These are phyloP conservation scores for Plasmodium fragile DNA, from an alignment of 169 alveolate genomes.

Conservation along the genomic window DNA sequence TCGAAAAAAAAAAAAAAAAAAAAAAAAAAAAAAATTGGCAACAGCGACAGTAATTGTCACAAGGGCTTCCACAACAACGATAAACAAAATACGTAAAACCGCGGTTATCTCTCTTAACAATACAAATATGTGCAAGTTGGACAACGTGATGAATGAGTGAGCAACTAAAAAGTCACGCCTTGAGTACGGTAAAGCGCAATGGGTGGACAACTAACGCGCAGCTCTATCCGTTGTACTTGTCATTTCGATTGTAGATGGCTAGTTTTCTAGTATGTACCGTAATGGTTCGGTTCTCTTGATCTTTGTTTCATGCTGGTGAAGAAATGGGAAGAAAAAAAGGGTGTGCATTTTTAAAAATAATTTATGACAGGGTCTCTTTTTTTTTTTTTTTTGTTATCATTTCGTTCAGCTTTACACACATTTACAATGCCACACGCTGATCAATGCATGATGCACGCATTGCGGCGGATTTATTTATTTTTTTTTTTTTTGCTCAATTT, in stretches of 20 bases:
- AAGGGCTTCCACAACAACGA: not conserved
- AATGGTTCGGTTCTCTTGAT: conserved; percentile 36
- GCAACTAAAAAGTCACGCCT: not conserved
- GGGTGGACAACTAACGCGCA: not conserved
- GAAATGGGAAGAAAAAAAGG: conserved; percentile 18
- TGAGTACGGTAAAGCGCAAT: not conserved
- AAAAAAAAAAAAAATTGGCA: not conserved
- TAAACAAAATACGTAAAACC: not conserved
- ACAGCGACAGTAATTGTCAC: not conserved
- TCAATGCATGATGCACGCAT: not conserved
- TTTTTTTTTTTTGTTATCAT: not conserved
- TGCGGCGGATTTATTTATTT: not conserved
- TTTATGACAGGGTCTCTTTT: not conserved
- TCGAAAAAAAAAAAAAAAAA: not conserved
- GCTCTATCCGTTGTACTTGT: not conserved
- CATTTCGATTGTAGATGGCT: not conserved
- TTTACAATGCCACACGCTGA: not conserved
- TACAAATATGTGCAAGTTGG: not conserved
- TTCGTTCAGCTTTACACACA: not conserved
- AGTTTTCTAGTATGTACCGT: conserved; percentile 39
- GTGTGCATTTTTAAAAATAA: not conserved
- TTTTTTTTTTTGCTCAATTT: conserved; percentile 3
- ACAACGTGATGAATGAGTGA: not conserved
- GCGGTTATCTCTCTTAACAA: not conserved
- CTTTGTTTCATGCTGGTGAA: conserved; percentile 39